Evolutionary conservation across 495 filamentous ascomycete genomes (phyloP).

Genomic region (Annulohypoxylon nitens): DNA sequence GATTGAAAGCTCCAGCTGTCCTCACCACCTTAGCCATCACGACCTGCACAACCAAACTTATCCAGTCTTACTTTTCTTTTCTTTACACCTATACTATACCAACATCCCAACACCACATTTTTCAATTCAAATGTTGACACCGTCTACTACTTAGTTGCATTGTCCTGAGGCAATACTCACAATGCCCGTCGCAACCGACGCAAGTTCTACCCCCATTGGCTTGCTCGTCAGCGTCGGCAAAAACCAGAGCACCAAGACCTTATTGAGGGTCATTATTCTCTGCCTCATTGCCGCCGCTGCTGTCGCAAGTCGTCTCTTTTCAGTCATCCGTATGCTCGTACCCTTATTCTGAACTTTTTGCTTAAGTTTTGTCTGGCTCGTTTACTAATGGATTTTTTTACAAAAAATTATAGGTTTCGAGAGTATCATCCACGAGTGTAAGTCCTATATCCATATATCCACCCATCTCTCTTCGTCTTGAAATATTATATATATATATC

Average conservation of each 20-base stretch:
- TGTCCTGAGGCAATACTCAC: conserved; percentile 41
- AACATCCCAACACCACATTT: conserved; percentile 20
- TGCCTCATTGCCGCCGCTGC: conserved; percentile 92
- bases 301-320: conserved; percentile 94
- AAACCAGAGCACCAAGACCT: conserved; percentile 79
- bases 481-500: conserved; percentile 1
- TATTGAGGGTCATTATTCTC: conserved; percentile 93
- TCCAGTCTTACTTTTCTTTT: conserved; percentile 16
- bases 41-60: conserved; percentile 8
- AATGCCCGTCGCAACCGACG: conserved; percentile 47
- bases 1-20: conserved; percentile 51
- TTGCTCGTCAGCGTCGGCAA: conserved; percentile 59
- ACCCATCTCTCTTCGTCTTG: conserved; percentile 15
- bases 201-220: conserved; percentile 48
- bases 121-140: conserved; percentile 48
- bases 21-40: conserved; percentile 44
- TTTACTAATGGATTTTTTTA: conserved; percentile 52
- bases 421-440: conserved; percentile 99
- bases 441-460: conserved; percentile 55
- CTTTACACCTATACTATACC: too few species aligned
- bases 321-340: conserved; percentile 86
- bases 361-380: background rate
- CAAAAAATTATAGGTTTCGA: conserved; percentile 79
- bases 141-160: conserved; percentile 45
- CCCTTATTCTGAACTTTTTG: conserved; percentile 10